phyloP scores from a whole-genome alignment of 306 rosid species.

The Trichosanthes cucumerina region DNA sequence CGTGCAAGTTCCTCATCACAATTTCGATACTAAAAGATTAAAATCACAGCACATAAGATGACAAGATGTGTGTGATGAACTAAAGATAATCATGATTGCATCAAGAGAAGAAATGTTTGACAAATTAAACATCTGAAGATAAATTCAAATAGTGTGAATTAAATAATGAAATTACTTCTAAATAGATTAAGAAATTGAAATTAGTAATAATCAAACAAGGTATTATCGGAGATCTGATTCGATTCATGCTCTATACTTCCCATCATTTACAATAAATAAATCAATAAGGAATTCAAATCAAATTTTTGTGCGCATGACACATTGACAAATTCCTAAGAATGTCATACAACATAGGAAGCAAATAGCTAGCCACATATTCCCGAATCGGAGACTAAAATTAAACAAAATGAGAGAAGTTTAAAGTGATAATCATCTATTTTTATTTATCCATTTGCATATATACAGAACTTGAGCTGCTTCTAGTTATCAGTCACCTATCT shows the following conservation, averaged over 20 bases:
- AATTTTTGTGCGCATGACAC: neutral
- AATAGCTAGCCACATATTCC: neutral
- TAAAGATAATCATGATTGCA: neutral
- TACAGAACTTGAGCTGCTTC: neutral
- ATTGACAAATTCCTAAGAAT: neutral
- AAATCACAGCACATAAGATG: slow-evolving; percentile 51
- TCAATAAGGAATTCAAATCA: neutral
- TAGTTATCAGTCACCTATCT: neutral
- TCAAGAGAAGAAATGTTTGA: neutral
- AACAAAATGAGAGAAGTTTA: neutral
- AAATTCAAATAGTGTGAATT: neutral
- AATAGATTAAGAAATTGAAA: neutral
- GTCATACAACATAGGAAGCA: neutral
- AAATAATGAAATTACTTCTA: neutral
- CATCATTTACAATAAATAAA: neutral
- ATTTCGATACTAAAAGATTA: slow-evolving; percentile 69
- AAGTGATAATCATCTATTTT: neutral
- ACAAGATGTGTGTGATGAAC: slow-evolving; percentile 19
- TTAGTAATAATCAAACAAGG: neutral
- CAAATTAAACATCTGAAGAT: neutral
- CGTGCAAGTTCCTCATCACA: slow-evolving; percentile 89
- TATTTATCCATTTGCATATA: neutral
- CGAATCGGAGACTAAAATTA: neutral
- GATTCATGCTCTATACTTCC: neutral
- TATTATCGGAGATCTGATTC: neutral